Percentiles rank a stretch among this genome's conserved stretches.
Evolutionary conservation across 2,329 filamentous ascomycete genomes (phyloP).

Genomic region (Paradendryphiella salina): DNA sequence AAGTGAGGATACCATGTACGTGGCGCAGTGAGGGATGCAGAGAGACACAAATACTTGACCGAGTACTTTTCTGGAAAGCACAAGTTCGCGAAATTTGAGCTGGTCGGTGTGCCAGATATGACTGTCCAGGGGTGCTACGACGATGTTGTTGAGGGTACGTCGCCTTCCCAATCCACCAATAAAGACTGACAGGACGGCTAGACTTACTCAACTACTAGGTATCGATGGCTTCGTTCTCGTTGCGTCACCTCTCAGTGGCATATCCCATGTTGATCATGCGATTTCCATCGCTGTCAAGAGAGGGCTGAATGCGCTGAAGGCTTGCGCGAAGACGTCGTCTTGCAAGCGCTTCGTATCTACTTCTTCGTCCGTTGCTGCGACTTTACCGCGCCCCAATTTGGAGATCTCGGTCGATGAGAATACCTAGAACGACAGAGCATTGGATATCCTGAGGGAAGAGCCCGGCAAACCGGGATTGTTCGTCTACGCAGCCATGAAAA

Average conservation of each 20-base stretch:
- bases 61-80: slow-evolving; percentile 37
- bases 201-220: slow-evolving; percentile 5
- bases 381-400: slow-evolving; percentile 42
- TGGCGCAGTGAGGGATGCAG: slow-evolving; percentile 37
- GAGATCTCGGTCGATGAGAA: slow-evolving; percentile 41
- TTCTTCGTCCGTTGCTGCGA: slow-evolving; percentile 47
- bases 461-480: slow-evolving; percentile 23
- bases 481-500: slow-evolving; percentile 55
- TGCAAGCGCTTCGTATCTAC: slow-evolving; percentile 53
- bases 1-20: slow-evolving; percentile 42
- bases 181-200: neutral
- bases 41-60: slow-evolving; percentile 36
- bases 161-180: neutral
- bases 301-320: slow-evolving; percentile 47
- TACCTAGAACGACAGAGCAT: slow-evolving; percentile 47
- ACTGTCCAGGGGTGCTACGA: slow-evolving; percentile 31
- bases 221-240: slow-evolving; percentile 52
- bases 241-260: slow-evolving; percentile 49
- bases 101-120: slow-evolving; percentile 39
- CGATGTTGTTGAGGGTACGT: slow-evolving; percentile 34
- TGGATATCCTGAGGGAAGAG: slow-evolving; percentile 35
- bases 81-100: slow-evolving; percentile 28
- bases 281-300: slow-evolving; percentile 49
- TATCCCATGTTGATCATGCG: slow-evolving; percentile 43
- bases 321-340: slow-evolving; percentile 47